A percentile compares a stretch with the other conserved stretches of the same genome.
These are phyloP conservation scores for Chrysoporthe deuterocubensis DNA, from an alignment of 2,329 filamentous ascomycete species.

Conservation along the genomic window DNA sequence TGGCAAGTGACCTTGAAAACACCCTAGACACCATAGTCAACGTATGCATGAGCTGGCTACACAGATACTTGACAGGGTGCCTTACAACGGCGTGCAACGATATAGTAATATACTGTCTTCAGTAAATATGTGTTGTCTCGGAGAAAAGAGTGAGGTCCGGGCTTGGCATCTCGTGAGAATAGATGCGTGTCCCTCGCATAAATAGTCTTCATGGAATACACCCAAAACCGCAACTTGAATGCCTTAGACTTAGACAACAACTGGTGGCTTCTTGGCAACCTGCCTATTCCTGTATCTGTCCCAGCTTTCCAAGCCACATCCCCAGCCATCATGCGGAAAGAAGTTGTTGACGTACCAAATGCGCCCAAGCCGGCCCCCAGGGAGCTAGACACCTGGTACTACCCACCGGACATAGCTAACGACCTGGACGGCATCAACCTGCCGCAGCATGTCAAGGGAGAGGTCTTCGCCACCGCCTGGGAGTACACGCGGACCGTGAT, in stretches of 20 bases:
- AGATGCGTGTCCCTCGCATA: no score
- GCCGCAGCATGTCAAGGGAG: slow-evolving; percentile 23
- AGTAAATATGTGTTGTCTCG: no score
- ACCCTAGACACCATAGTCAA: no score
- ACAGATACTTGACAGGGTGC: no score
- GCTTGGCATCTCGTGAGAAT: no score
- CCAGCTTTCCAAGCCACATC: not conserved
- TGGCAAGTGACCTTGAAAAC: no score
- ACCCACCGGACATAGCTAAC: slow-evolving; percentile 25
- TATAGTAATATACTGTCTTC: no score
- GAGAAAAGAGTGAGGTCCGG: no score
- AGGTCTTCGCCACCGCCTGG: slow-evolving; percentile 33
- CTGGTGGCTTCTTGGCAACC: no score
- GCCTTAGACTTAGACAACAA: no score
- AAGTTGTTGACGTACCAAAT: not conserved
- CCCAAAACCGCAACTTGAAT: not conserved
- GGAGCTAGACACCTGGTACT: slow-evolving; percentile 23
- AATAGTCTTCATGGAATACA: not conserved
- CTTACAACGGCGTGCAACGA: no score
- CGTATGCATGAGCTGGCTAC: no score
- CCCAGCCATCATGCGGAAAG: not conserved
- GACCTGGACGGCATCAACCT: slow-evolving; percentile 23
- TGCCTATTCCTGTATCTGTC: not conserved
- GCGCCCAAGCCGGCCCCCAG: not conserved
- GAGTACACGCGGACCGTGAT: slow-evolving; percentile 35